Conservation (phyloP, 148 eudicot species). For the Rhododendron ovatum region DNA sequence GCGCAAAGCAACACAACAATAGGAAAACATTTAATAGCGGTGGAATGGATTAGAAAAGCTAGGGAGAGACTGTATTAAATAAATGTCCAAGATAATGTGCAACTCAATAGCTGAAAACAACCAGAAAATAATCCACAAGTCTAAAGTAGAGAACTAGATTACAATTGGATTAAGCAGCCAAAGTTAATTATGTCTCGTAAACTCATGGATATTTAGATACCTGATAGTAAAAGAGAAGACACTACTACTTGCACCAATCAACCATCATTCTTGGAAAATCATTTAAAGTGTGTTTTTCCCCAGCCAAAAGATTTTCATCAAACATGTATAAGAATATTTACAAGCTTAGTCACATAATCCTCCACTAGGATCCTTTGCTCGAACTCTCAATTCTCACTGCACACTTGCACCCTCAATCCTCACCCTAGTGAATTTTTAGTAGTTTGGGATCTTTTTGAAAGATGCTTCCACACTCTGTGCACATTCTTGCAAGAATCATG, state of each 20-base stretch:
- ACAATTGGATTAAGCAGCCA: background rate
- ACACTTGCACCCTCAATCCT: background rate
- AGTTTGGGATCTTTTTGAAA: background rate
- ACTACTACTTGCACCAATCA: background rate
- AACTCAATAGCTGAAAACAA: background rate
- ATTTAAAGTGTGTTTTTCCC: background rate
- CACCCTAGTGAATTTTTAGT: background rate
- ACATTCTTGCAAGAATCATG: background rate
- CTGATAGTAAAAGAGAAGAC: background rate
- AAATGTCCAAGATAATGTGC: background rate
- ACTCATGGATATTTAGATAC: background rate
- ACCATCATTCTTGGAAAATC: background rate
- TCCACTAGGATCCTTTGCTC: background rate
- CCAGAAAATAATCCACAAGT: background rate
- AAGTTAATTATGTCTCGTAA: background rate
- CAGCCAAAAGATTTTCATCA: background rate
- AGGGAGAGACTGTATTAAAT: background rate
- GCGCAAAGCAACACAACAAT: background rate
- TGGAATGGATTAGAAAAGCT: background rate
- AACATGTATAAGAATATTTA: background rate
- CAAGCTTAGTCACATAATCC: background rate
- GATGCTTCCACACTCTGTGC: background rate
- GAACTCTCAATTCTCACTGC: background rate
- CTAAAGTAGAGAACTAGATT: background rate
- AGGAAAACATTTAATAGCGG: background rate